Evolutionary conservation across 306 rosid genomes (phyloP), one percentile per base, ranked within the genome.

Genomic region (Mucuna pruriens): DNA sequence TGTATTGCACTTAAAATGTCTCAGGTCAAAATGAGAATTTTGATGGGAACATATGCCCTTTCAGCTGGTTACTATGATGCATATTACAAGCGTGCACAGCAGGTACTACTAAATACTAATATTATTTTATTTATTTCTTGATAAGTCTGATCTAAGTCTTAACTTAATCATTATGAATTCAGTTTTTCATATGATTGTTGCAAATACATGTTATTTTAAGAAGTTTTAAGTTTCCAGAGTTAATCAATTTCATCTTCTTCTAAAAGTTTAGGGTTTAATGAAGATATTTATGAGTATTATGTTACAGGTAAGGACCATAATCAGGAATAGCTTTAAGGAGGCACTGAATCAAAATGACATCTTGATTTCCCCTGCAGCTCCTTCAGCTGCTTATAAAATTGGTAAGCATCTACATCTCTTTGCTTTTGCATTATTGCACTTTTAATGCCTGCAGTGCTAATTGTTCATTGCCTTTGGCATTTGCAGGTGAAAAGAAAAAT

Each of bases 61-160:
- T 95, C 99, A 44, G 97, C 99, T 66, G 99, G 98, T 85, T 95
- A 95, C 84, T 95, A 95, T 88, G 99, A 95, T 86, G 98, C 98
- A 76, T 95, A 90, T 86, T 93, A 95, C 92, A 95, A 95, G 86
- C 96, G 96, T 3, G 99, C 99, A 74, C 99, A 95, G 79, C 99
- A 95, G 99, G 99, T 95, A 86, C 55, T 51, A 5, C 82, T 31
- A 60, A 86, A 49, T 51, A 5, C 82, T 31, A 60, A 34, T 36
- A 69, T 75, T 71, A 10, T 60, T 74, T 68, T 58, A 44, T 61
- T 42, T 16, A 9, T 51, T 69, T 60, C 20, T 79, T 68, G 74
- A 67, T 76, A 23, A 26, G 77, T 57, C 31, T 55, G 58, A 69
- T 25, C 45, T 54, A 44, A 70, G 9, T 71, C 49, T 49, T 63